Base-by-base conservation (phyloP, 2,329 filamentous ascomycete genomes). In the Apiospora phragmitis region DNA sequence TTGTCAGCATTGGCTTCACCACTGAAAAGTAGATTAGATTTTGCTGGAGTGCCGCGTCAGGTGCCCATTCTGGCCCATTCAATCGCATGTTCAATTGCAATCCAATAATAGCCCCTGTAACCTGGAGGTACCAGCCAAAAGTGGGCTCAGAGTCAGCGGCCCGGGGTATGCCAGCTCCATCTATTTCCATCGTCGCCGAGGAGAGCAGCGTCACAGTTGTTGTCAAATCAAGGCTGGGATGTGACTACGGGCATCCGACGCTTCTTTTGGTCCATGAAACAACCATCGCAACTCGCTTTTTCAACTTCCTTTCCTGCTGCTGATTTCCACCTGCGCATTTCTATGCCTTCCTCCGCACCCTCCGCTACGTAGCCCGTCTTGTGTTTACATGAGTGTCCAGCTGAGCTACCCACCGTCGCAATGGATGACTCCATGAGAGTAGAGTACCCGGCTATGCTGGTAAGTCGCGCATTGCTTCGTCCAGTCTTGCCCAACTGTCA, bases 371-470 rank as follows among this genome's bases (percentile, higher is more conserved):
- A 62, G 55, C 55, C 55, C 67, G 35, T 55, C 45, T 35, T 24
- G 42, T 68, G 67, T 51, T 45, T 68, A 68, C 47, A 51, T 51
- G 67, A 47, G 11, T 47, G 16, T 41, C 42, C 42, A n/a, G 9
- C 55, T 24, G 55, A 62, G 32, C 32, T 62, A 45, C 32, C 16
- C n/a, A 43, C 67, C 55, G 45, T 75, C 76, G 71, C 78, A 78
- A 94, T 94, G 90, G 92, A 93, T 72, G 91, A 92, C 79, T 88
- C 95, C 79, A 91, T 93, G 81, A 90, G 94, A 83, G 88, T 93
- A 82, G 95, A 98, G 83, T 98, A 98, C 87, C 94, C 95, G 82
- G 92, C 91, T 77, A 92, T 98, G 89, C 91, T 97, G 91, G 95
- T 98, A 87, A 87, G 92, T 83, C 72, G 71, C n/a, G 78, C 70